Percentiles rank a stretch among this genome's conserved stretches.
Evolutionary conservation across 257 asterid genomes (phyloP).

Genomic region (Haberlea rhodopensis): DNA sequence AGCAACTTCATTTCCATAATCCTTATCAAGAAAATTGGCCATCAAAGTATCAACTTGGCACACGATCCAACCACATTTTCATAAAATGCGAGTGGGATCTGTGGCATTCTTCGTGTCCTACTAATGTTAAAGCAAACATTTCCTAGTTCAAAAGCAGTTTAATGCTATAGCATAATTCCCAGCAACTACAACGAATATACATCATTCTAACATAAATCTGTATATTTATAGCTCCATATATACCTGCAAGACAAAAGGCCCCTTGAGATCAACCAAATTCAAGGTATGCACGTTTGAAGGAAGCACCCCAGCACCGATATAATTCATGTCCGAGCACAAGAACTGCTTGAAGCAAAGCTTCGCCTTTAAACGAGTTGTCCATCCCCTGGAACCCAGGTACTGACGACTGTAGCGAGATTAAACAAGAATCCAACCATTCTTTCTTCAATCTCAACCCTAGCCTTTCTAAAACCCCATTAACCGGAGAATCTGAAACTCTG

Average conservation of each 20-base stretch:
- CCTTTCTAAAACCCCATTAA: conserved; percentile 43
- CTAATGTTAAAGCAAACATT: neutral
- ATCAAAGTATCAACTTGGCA: too few species aligned
- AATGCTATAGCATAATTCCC: conserved; percentile 2
- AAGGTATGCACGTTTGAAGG: conserved; percentile 55
- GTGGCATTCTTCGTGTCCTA: neutral
- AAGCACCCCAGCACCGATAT: conserved; percentile 72
- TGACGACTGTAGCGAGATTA: conserved; percentile 46
- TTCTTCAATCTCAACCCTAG: conserved; percentile 57
- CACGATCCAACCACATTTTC: neutral
- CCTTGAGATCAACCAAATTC: conserved; percentile 73
- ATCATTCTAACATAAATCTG: neutral
- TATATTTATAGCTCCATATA: neutral
- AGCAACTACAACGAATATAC: neutral
- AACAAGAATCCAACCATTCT: conserved; percentile 78
- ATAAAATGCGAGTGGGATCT: neutral
- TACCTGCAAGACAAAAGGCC: conserved; percentile 97
- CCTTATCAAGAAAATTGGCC: neutral
- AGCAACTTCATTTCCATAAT: conserved; percentile 9
- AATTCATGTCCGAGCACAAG: conserved; percentile 73
- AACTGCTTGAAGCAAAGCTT: conserved; percentile 79
- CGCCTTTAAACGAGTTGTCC: conserved; percentile 60
- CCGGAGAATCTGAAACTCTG: conserved; percentile 43
- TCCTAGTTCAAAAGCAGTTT: neutral
- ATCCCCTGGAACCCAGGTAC: conserved; percentile 47